Percentiles rank a stretch among this genome's conserved stretches.
These are phyloP conservation scores for Phialophora tarda DNA, from an alignment of 2,329 filamentous ascomycete genomes.

Conservation along the genomic window DNA sequence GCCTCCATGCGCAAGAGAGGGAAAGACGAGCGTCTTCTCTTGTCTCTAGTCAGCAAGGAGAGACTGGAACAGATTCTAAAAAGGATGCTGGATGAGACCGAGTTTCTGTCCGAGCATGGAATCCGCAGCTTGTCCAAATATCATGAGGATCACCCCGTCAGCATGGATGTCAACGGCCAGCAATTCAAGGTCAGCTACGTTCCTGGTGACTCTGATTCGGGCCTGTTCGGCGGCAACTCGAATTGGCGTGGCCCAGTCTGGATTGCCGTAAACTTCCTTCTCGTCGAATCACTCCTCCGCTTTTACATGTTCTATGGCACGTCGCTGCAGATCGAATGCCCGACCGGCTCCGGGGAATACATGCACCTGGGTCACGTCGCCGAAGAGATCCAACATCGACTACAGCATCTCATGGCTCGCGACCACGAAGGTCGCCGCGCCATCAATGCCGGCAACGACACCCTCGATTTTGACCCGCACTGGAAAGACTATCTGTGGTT, in stretches of 20 bases:
- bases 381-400: conserved; percentile 90
- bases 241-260: conserved; percentile 97
- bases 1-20: conserved; percentile 89
- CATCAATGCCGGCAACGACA: conserved; percentile 82
- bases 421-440: conserved; percentile 85
- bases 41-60: conserved; percentile 91
- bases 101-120: conserved; percentile 88
- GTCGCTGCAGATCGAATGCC: conserved; percentile 87
- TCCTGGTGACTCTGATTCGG: conserved; percentile 93
- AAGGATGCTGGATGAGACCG: conserved; percentile 91
- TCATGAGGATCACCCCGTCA: conserved; percentile 87
- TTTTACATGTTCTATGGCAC: conserved; percentile 97
- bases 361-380: conserved; percentile 96
- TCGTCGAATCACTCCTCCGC: conserved; percentile 90
- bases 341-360: conserved; percentile 87
- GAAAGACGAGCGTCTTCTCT: conserved; percentile 83
- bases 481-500: conserved; percentile 97
- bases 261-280: conserved; percentile 93
- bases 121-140: conserved; percentile 91
- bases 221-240: conserved; percentile 94
- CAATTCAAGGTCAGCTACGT: conserved; percentile 87
- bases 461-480: conserved; percentile 86
- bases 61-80: conserved; percentile 86
- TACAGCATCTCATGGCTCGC: conserved; percentile 88
- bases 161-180: conserved; percentile 95